Conservation (phyloP, 108 stramenopile genomes). For the Parmales sp. region DNA sequence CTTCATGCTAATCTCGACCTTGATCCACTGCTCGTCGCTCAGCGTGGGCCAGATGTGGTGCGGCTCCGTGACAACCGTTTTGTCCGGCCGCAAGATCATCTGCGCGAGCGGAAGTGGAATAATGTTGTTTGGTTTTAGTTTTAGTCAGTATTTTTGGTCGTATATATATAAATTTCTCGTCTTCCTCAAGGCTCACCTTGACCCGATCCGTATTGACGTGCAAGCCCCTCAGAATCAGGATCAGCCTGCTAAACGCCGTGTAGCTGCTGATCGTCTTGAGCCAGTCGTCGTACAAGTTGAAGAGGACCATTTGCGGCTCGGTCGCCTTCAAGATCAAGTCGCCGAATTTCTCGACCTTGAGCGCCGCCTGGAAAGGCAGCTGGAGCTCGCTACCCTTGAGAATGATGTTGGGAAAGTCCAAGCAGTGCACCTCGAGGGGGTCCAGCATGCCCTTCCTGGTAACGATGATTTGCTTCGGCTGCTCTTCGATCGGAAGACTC, state of each 20-base stretch:
- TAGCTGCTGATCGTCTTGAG: constrained; percentile 93
- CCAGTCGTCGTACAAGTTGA: constrained; percentile 99
- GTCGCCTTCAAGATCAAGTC: constrained; percentile 94
- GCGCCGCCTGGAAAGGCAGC: constrained; percentile 95
- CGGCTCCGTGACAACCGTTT: constrained; percentile 91
- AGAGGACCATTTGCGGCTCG: constrained; percentile 98
- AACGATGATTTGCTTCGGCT: constrained; percentile 99
- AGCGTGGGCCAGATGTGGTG: constrained; percentile 97
- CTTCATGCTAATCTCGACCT: constrained; percentile 95
- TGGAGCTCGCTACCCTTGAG: constrained; percentile 96
- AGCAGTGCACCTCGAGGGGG: constrained; percentile 92
- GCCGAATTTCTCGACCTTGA: constrained; percentile 98
- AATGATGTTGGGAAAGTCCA: constrained; percentile 98
- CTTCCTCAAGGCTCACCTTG: too few relatives aligned
- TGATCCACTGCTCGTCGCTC: constrained; percentile 98
- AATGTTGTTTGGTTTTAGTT: too few relatives aligned
- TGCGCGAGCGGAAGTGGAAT: too few relatives aligned
- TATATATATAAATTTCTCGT: too few relatives aligned
- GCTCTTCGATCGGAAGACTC: constrained; percentile 94
- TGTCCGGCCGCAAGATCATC: constrained; percentile 94
- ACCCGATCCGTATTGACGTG: constrained; percentile 93
- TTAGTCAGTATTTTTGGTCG: too few relatives aligned
- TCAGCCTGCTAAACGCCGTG: constrained; percentile 96
- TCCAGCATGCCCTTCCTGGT: constrained; percentile 98
- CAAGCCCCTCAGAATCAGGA: constrained; percentile 91